Conservation (phyloP, 305 asterid genomes). For the Solanum hybrid region DNA sequence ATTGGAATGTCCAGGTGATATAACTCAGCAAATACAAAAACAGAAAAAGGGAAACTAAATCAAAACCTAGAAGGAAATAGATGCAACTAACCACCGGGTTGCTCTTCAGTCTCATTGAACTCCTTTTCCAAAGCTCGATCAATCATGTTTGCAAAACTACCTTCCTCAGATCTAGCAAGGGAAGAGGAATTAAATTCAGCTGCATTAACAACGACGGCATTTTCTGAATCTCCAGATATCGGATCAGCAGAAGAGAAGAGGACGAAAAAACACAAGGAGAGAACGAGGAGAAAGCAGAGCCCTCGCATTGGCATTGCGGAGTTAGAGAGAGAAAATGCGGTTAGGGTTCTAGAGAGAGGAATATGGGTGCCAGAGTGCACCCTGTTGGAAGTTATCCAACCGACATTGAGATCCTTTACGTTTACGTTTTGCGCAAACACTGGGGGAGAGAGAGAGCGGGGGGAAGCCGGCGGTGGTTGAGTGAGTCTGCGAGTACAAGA, state of each 20-base stretch:
- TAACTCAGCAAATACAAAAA: conserved; percentile 1
- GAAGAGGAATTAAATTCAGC: conserved; percentile 21
- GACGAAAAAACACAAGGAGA: conserved; percentile 11
- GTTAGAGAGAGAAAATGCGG: conserved; percentile 1
- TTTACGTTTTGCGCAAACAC: neutral
- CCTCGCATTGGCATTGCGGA: conserved; percentile 14
- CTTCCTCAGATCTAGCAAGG: conserved; percentile 22
- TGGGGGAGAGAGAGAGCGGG: neutral
- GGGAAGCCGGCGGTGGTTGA: neutral
- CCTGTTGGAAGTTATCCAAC: neutral
- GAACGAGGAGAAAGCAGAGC: conserved; percentile 14
- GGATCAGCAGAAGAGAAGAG: conserved; percentile 29
- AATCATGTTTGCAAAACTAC: conserved; percentile 46
- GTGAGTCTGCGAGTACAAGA: neutral
- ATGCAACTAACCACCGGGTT: conserved; percentile 40
- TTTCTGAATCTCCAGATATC: conserved; percentile 9
- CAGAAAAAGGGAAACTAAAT: neutral
- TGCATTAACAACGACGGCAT: conserved; percentile 9
- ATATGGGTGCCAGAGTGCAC: neutral
- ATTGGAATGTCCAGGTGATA: neutral
- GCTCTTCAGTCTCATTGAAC: conserved; percentile 68
- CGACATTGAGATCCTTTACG: conserved; percentile 4
- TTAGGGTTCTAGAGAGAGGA: conserved; percentile 1
- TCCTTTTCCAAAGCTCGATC: conserved; percentile 68
- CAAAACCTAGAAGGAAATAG: neutral